Conservation (phyloP, 176 grass and related monocot species). For the Oryza australiensis region DNA sequence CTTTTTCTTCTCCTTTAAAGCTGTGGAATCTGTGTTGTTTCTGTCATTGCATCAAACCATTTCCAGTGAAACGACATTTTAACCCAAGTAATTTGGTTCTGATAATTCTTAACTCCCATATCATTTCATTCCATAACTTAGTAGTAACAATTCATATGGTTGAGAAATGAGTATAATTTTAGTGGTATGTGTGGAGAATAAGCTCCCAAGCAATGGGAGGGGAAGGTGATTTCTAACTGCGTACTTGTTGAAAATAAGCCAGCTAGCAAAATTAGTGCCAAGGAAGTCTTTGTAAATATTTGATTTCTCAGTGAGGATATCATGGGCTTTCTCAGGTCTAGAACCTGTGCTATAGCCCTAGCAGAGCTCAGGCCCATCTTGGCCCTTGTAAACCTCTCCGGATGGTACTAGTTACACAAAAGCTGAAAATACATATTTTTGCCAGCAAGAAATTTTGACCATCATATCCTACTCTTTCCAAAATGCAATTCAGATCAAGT, state of each 20-base stretch:
- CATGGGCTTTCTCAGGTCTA: too few species aligned
- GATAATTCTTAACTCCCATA: not conserved
- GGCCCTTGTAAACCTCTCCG: too few species aligned
- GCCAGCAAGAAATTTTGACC: too few species aligned
- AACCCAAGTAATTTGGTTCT: not conserved
- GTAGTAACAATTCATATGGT: not conserved
- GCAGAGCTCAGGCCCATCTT: too few species aligned
- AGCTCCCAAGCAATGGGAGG: too few species aligned
- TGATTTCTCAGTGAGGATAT: too few species aligned
- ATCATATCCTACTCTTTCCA: not conserved
- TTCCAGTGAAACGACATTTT: not conserved
- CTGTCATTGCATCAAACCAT: not conserved
- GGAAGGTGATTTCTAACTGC: not conserved
- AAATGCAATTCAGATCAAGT: not conserved
- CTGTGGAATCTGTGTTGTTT: not conserved
- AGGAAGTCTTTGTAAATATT: not conserved
- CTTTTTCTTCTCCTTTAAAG: not conserved
- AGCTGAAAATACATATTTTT: too few species aligned
- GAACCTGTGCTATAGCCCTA: too few species aligned
- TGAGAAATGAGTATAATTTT: not conserved
- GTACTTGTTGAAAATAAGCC: not conserved
- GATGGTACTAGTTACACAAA: too few species aligned
- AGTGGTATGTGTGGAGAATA: not conserved
- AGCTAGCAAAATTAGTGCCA: not conserved
- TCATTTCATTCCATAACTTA: not conserved